These are phyloP conservation scores for Candida xyloterini DNA, from an alignment of 805 yeast species.

Conservation along the genomic window DNA sequence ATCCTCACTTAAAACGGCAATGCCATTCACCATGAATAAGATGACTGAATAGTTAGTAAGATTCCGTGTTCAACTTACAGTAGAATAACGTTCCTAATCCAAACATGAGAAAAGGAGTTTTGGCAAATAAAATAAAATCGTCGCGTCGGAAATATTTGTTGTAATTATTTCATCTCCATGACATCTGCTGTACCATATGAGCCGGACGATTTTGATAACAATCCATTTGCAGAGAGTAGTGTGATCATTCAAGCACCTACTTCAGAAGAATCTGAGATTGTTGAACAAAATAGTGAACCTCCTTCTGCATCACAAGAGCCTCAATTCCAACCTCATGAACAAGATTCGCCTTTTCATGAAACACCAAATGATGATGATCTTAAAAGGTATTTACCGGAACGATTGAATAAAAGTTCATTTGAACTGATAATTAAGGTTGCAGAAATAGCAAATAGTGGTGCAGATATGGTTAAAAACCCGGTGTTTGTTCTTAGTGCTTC, in stretches of 20 bases:
- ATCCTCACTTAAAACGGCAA: constrained; percentile 60
- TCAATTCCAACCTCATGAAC: not conserved
- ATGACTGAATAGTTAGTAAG: constrained; percentile 33
- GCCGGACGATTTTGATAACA: constrained; percentile 56
- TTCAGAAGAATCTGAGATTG: not conserved
- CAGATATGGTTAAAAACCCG: constrained; percentile 66
- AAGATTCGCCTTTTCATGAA: constrained; percentile 23
- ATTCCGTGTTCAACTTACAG: constrained; percentile 27
- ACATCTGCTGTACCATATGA: constrained; percentile 38
- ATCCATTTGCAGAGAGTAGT: constrained; percentile 55
- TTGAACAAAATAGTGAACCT: not conserved
- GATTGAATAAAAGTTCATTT: constrained; percentile 40
- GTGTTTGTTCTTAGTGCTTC: constrained; percentile 67
- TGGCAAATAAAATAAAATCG: constrained; percentile 2
- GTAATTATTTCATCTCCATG: constrained; percentile 20
- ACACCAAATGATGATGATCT: constrained; percentile 40
- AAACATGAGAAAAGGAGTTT: constrained; percentile 33
- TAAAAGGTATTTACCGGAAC: constrained; percentile 47
- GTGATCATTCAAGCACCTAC: constrained; percentile 19
- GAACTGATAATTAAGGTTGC: constrained; percentile 53
- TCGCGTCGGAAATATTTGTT: constrained; percentile 7
- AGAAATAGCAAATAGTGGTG: constrained; percentile 66
- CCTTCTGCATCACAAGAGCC: constrained; percentile 2
- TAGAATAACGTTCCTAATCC: constrained; percentile 55
- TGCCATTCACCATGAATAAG: constrained; percentile 51